Conservation (phyloP, 2,329 filamentous ascomycete genomes). For the Cyphellophora europaea region DNA sequence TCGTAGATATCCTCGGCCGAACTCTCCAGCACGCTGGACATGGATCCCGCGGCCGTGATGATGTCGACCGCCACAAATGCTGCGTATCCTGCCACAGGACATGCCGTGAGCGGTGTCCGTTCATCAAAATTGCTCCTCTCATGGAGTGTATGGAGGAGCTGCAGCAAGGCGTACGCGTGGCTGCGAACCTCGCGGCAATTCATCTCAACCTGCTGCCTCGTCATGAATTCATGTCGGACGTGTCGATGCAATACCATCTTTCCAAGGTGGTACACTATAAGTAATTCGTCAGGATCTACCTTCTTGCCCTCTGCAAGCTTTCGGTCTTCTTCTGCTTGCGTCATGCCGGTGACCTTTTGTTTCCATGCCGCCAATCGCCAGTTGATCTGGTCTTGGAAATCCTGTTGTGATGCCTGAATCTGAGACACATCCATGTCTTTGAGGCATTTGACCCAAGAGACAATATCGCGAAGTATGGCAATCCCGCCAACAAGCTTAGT, state of each 20-base stretch:
- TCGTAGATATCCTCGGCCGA: conserved; percentile 2
- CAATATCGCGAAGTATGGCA: not conserved
- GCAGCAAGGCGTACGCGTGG: conserved; percentile 11
- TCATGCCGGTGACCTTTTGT: not conserved
- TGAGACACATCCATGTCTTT: not conserved
- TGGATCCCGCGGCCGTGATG: conserved; percentile 49
- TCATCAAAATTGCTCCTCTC: conserved; percentile 7
- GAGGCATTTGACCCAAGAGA: conserved; percentile 34
- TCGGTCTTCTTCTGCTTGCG: conserved; percentile 1
- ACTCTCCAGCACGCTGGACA: conserved; percentile 38
- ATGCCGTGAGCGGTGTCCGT: conserved; percentile 4
- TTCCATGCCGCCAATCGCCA: conserved; percentile 7
- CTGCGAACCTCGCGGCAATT: conserved; percentile 8
- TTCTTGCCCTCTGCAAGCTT: no score
- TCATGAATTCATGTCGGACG: conserved; percentile 9
- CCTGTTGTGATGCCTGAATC: not conserved
- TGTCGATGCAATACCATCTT: conserved; percentile 14
- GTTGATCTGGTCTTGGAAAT: conserved; percentile 4
- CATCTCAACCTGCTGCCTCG: conserved; percentile 2
- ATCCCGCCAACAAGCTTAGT: not conserved
- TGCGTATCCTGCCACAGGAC: conserved; percentile 52
- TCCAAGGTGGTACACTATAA: conserved; percentile 15
- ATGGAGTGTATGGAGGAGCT: conserved; percentile 11
- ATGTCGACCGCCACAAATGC: conserved; percentile 58
- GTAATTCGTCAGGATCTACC: conserved; percentile 7